These are phyloP conservation scores for Penicillium sp. DNA, from an alignment of 2,329 filamentous ascomycete genomes.

Conservation along the genomic window DNA sequence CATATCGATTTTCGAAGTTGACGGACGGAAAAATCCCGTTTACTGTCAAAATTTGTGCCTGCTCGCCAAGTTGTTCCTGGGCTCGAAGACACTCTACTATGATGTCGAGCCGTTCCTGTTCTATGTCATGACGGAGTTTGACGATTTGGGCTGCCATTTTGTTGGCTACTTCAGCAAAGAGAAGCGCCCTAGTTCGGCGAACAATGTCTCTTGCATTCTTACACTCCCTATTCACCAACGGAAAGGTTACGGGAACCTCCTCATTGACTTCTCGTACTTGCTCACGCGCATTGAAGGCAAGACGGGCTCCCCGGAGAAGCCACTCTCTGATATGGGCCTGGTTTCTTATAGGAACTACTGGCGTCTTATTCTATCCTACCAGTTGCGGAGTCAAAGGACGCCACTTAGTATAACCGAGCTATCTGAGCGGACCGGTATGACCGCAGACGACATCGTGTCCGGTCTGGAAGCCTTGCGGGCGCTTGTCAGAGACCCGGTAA, in stretches of 20 bases:
- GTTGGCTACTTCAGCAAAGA: slow-evolving; percentile 99
- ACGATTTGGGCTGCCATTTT: slow-evolving; percentile 82
- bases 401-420: slow-evolving; percentile 47
- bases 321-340: slow-evolving; percentile 91
- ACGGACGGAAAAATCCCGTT: slow-evolving; percentile 82
- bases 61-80: slow-evolving; percentile 89
- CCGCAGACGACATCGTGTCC: slow-evolving; percentile 88
- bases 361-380: slow-evolving; percentile 78
- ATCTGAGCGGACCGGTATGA: slow-evolving; percentile 87
- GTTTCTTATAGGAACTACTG: slow-evolving; percentile 98
- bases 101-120: slow-evolving; percentile 98
- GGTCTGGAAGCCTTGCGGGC: slow-evolving; percentile 83
- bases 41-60: slow-evolving; percentile 96
- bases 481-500: slow-evolving; percentile 78
- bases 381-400: slow-evolving; percentile 58
- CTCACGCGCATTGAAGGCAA: slow-evolving; percentile 87
- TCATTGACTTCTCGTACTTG: slow-evolving; percentile 97
- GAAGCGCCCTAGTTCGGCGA: slow-evolving; percentile 84
- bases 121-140: slow-evolving; percentile 89
- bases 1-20: slow-evolving; percentile 94
- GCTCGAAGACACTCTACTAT: slow-evolving; percentile 97
- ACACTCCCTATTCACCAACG: slow-evolving; percentile 93
- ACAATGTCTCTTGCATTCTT: slow-evolving; percentile 95
- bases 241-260: slow-evolving; percentile 89
- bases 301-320: slow-evolving; percentile 92